phyloP scores from a whole-genome alignment of 257 asterid genomes.

The Solanum pinnatisectum region DNA sequence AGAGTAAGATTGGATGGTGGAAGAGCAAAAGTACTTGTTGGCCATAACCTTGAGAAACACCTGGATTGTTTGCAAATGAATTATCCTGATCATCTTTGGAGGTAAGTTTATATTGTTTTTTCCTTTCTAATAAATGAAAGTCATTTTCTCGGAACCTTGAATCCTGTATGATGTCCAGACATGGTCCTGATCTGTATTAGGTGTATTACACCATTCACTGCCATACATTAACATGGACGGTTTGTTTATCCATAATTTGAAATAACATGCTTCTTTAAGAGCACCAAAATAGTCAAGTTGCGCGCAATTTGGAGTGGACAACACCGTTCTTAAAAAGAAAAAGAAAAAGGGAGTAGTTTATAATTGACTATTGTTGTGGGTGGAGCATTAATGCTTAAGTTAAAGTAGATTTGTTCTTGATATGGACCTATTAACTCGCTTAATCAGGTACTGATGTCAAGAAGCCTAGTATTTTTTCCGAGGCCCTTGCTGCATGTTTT shows the following conservation, averaged over 20 bases:
- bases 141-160: neutral
- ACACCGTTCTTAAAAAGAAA: neutral
- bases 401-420: neutral
- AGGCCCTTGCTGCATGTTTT: neutral
- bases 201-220: neutral
- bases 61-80: slow-evolving; percentile 28
- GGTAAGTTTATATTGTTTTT: slow-evolving; percentile 15
- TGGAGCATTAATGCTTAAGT: neutral
- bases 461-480: neutral
- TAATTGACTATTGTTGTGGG: neutral
- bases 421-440: neutral
- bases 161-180: neutral
- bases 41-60: slow-evolving; percentile 37
- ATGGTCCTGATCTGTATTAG: neutral
- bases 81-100: slow-evolving; percentile 43
- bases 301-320: neutral
- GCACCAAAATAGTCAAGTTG: neutral
- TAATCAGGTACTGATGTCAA: neutral
- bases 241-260: neutral
- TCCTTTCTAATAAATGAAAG: neutral
- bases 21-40: slow-evolving; percentile 41
- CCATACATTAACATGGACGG: neutral
- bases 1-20: slow-evolving; percentile 28
- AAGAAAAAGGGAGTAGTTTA: neutral
- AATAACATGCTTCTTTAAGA: neutral